A percentile compares a stretch with the other conserved stretches of the same genome.
These are phyloP conservation scores for Salix exigua DNA, from an alignment of 345 rosid species.

Conservation along the genomic window DNA sequence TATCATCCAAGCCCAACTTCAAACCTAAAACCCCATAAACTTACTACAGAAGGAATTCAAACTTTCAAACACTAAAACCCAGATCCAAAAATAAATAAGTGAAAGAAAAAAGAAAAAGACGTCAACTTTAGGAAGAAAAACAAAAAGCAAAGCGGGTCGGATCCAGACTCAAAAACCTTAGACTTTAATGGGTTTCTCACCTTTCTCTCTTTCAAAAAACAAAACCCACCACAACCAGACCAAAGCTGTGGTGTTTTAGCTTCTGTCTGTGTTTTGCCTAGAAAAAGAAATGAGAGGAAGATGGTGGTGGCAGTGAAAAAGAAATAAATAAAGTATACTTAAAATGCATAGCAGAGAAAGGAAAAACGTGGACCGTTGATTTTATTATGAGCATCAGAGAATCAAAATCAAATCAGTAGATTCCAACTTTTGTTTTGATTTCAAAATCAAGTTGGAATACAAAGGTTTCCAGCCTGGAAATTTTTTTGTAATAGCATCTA, in stretches of 20 bases:
- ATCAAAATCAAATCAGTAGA: not conserved
- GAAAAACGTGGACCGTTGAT: constrained; percentile 34
- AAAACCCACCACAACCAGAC: constrained; percentile 18
- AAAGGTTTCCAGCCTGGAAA: constrained; percentile 35
- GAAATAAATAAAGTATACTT: not conserved
- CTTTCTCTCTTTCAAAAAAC: not conserved
- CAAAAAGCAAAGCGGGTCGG: constrained; percentile 18
- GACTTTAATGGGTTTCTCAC: not conserved
- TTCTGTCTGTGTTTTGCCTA: not conserved
- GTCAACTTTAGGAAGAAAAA: not conserved
- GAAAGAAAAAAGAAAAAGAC: not conserved
- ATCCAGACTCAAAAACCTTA: constrained; percentile 8
- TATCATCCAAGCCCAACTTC: not conserved
- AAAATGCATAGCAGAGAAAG: not conserved
- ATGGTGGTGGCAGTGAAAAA: not conserved
- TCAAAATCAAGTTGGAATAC: constrained; percentile 26
- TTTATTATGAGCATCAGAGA: not conserved
- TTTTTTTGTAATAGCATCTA: no score
- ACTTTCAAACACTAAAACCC: not conserved
- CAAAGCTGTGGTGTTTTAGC: not conserved
- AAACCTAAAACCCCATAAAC: not conserved
- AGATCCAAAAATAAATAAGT: not conserved
- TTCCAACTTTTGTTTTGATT: not conserved
- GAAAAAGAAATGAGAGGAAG: not conserved
- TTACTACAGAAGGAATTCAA: not conserved